phyloP scores from a whole-genome alignment of 2,329 filamentous ascomycete species.

The Blumeria hordei region DNA sequence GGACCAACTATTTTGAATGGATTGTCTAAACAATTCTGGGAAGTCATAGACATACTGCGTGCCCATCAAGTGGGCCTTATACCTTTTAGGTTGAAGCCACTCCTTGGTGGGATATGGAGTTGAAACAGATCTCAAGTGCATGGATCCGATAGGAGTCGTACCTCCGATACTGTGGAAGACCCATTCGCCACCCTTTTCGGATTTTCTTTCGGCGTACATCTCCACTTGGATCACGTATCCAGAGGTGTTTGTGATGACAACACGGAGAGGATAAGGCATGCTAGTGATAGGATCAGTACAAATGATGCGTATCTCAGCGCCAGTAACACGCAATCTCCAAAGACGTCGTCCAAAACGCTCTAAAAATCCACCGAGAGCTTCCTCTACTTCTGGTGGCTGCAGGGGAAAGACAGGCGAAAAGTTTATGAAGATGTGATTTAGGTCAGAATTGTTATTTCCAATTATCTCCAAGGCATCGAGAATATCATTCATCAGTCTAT shows the following conservation, averaged over 20 bases:
- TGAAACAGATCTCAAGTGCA: constrained; percentile 78
- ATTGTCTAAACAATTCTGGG: constrained; percentile 95
- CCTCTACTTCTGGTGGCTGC: constrained; percentile 68
- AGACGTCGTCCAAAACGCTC: constrained; percentile 87
- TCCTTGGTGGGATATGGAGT: constrained; percentile 96
- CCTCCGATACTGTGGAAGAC: constrained; percentile 95
- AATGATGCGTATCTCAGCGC: constrained; percentile 94
- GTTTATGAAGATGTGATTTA: constrained; percentile 99
- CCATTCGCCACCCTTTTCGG: constrained; percentile 84
- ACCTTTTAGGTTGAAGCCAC: constrained; percentile 93
- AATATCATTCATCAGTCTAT: constrained; percentile 92
- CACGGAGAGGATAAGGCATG: constrained; percentile 71
- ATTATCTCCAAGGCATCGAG: constrained; percentile 95
- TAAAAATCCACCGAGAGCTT: constrained; percentile 81
- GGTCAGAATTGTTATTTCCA: constrained; percentile 95
- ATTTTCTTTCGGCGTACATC: constrained; percentile 92
- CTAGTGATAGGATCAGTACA: constrained; percentile 78
- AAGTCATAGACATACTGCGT: constrained; percentile 99
- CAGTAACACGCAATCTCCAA: constrained; percentile 89
- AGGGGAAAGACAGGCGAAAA: constrained; percentile 94
- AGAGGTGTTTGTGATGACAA: constrained; percentile 94
- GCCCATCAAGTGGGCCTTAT: constrained; percentile 98
- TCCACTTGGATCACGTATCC: constrained; percentile 96
- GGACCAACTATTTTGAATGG: constrained; percentile 85
- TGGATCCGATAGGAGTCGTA: constrained; percentile 79